Evolutionary conservation across 208 protist species (phyloP).

Genomic region (Phytomonas serpens): DNA sequence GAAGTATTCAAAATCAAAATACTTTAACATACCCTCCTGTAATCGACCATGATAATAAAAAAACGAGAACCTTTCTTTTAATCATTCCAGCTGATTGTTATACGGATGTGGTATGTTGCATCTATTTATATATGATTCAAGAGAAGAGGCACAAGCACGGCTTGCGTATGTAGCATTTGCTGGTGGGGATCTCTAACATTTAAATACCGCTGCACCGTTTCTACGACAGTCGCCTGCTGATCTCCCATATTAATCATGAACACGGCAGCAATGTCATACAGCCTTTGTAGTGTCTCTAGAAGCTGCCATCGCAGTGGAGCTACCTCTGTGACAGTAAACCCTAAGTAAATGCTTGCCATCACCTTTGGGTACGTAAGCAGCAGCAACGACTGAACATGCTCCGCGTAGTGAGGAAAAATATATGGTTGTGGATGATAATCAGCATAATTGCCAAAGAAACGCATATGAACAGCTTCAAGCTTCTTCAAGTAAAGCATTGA

Average conservation of each 20-base stretch:
- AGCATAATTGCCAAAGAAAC: conserved; percentile 28
- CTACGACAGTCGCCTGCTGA: conserved; percentile 45
- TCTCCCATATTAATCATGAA: conserved; percentile 63
- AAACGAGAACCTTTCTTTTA: background rate
- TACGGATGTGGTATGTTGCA: background rate
- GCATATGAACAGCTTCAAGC: conserved; percentile 56
- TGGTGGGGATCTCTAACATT: conserved; percentile 19
- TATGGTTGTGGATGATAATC: conserved; percentile 59
- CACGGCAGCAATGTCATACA: conserved; percentile 61
- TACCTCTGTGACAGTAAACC: conserved; percentile 60
- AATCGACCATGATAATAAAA: background rate
- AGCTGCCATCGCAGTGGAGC: conserved; percentile 47
- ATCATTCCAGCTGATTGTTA: background rate
- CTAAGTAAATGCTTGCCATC: conserved; percentile 58
- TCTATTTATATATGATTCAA: conserved; percentile 39
- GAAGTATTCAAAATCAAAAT: background rate
- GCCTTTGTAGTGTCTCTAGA: conserved; percentile 43
- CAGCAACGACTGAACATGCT: conserved; percentile 75
- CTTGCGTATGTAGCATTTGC: conserved; percentile 32
- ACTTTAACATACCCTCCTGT: background rate
- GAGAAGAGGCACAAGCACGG: conserved; percentile 49
- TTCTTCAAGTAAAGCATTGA: conserved; percentile 34
- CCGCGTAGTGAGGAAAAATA: conserved; percentile 68
- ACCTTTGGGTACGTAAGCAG: conserved; percentile 57
- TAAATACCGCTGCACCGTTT: conserved; percentile 39